Base-by-base conservation (phyloP, 2,329 filamentous ascomycete genomes). In the Phymatotrichopsis omnivora region DNA sequence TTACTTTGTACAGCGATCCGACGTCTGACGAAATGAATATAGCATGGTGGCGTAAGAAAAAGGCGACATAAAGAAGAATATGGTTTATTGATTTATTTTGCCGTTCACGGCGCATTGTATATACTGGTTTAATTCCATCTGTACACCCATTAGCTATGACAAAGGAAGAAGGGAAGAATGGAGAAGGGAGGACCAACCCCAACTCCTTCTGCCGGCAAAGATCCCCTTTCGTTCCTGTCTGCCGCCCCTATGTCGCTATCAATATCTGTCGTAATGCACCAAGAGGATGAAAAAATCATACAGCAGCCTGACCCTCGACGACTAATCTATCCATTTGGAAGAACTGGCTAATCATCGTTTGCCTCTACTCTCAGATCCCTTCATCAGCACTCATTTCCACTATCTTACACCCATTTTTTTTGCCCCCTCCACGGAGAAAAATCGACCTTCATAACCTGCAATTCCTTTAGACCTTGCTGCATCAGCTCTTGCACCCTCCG, bases 261-360 rank as follows among this genome's bases (percentile, higher is more conserved):
- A 46, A 31, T 28, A 39, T 32, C 51, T 35, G 38, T 24, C 11
- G 40, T 28, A 38, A 28, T 42, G 27, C 24, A n/a, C 14, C 3
- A 8, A 40, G 16, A 17, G 34, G 20, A 43, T 17, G 37, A 41
- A 28, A 19, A 8, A 22, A 50, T 67, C 74, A 55, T 73, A 85
- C 81, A 59, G 81, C 77, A 64, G 85, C 80, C 48, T 84, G 81
- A 14, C 83, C 83, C 66, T 98, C 91, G 0, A 98, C 84, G 11
- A 98, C 91, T 65, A 98, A 73, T 61, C 78, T 74, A 62, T 96
- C 87, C 52, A 93, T 65, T 67, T 95, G 83, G 68, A 85, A 96
- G 67, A 96, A 96, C 63, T 93, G 84, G 62, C 86, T 93, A 61
- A 98, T 77, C 39, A 91, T 74, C 8, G 89, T 93, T 81, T 96